Conservation (phyloP, 495 filamentous ascomycete species). For the Saxophila tyrrhenica region DNA sequence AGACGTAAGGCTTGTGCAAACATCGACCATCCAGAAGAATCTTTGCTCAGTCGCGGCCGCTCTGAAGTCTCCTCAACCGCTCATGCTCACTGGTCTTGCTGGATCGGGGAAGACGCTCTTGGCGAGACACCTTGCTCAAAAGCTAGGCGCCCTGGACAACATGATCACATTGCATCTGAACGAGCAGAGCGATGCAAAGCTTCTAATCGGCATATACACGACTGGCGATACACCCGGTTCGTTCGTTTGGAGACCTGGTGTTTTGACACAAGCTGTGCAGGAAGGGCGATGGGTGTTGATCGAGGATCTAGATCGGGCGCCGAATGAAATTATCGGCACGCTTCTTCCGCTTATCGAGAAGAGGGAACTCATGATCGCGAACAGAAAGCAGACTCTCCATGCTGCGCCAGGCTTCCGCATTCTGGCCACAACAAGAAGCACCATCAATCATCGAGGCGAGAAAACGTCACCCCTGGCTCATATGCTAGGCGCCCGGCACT, state of each 20-base stretch:
- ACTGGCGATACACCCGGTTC: slow-evolving; percentile 73
- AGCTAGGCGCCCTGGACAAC: slow-evolving; percentile 56
- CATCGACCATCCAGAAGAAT: slow-evolving; percentile 59
- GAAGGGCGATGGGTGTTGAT: slow-evolving; percentile 95
- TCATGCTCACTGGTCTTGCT: slow-evolving; percentile 71
- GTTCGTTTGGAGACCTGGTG: slow-evolving; percentile 86
- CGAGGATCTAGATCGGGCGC: slow-evolving; percentile 90
- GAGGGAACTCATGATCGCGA: slow-evolving; percentile 74
- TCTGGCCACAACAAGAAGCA: slow-evolving; percentile 79
- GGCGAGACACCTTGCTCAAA: slow-evolving; percentile 69
- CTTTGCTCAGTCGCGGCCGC: slow-evolving; percentile 53
- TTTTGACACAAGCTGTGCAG: slow-evolving; percentile 81
- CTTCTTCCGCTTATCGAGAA: slow-evolving; percentile 83
- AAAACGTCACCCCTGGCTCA: slow-evolving; percentile 44
- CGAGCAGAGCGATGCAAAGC: slow-evolving; percentile 93
- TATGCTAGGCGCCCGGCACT: slow-evolving; percentile 70
- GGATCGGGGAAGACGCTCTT: slow-evolving; percentile 85
- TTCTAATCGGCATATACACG: slow-evolving; percentile 85
- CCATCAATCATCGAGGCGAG: slow-evolving; percentile 56
- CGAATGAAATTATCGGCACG: slow-evolving; percentile 87
- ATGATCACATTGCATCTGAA: slow-evolving; percentile 92
- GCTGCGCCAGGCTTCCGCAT: slow-evolving; percentile 77
- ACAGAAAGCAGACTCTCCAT: slow-evolving; percentile 70
- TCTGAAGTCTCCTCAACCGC: slow-evolving; percentile 40
- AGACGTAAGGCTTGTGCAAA: slow-evolving; percentile 45